A percentile compares a stretch with the other conserved stretches of the same genome.
These are phyloP conservation scores for Parmelia sp. DNA, from an alignment of 495 filamentous ascomycete species.

Conservation along the genomic window DNA sequence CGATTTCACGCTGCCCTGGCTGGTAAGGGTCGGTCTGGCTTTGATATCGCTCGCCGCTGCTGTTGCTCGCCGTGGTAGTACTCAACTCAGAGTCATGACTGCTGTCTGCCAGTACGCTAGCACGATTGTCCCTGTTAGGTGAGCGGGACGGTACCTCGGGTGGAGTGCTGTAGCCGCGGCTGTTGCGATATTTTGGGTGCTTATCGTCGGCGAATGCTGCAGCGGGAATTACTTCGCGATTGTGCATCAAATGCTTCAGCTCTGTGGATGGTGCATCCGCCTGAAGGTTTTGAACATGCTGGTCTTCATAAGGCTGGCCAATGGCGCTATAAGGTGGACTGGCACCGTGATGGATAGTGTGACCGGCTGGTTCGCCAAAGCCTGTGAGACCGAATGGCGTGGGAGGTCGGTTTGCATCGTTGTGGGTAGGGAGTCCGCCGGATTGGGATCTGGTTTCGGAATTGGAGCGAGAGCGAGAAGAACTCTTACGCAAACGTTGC, in stretches of 20 bases:
- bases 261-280: constrained; percentile 23
- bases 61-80: constrained; percentile 20
- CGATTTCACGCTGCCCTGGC: neutral
- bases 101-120: constrained; percentile 4
- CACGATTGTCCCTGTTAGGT: constrained; percentile 15
- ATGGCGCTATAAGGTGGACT: constrained; percentile 19
- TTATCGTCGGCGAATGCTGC: constrained; percentile 2
- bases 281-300: constrained; percentile 27
- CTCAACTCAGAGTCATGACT: constrained; percentile 22
- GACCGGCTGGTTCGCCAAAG: constrained; percentile 14
- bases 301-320: constrained; percentile 28
- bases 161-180: constrained; percentile 17
- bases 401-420: constrained; percentile 20
- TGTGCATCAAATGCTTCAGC: constrained; percentile 22
- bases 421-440: constrained; percentile 21
- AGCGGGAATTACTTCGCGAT: constrained; percentile 9
- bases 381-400: constrained; percentile 27
- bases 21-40: constrained; percentile 7
- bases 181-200: constrained; percentile 3
- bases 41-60: constrained; percentile 16
- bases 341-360: constrained; percentile 2
- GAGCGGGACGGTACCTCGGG: constrained; percentile 20
- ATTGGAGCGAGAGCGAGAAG: constrained; percentile 13
- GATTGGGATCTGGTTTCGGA: constrained; percentile 16
- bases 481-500: neutral